Percentiles rank a stretch among this genome's conserved stretches.
phyloP scores from a whole-genome alignment of 768 basidiomycete species.

The Tulasnella calospora region DNA sequence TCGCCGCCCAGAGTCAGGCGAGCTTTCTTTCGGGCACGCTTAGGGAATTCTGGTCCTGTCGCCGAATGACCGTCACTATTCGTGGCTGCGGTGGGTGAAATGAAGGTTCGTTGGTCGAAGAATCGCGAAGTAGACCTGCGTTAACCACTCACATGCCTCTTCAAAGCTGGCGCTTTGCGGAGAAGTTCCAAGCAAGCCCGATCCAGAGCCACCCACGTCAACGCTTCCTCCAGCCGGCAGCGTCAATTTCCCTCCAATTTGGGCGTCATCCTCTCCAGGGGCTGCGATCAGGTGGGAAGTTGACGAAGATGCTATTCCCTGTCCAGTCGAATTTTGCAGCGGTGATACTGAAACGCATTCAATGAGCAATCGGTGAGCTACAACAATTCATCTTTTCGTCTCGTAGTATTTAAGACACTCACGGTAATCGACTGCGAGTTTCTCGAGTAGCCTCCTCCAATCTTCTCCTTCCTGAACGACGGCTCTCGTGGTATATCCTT shows the following conservation, averaged over 20 bases:
- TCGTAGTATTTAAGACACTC: too few relatives aligned
- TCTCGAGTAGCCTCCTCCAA: not conserved
- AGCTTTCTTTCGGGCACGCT: not conserved
- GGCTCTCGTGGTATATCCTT: not conserved
- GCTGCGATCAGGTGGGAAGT: not conserved
- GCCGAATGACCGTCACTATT: too few relatives aligned
- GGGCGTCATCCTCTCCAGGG: not conserved
- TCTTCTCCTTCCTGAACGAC: not conserved
- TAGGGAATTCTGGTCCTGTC: too few relatives aligned
- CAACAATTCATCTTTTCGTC: not conserved
- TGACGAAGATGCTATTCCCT: not conserved
- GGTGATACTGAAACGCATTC: not conserved
- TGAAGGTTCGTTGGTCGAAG: too few relatives aligned
- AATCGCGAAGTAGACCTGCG: too few relatives aligned
- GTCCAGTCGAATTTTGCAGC: not conserved
- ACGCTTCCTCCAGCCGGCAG: not conserved
- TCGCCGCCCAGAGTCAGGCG: too few relatives aligned
- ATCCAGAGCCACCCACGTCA: not conserved
- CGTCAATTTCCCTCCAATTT: not conserved
- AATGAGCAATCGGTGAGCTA: not conserved
- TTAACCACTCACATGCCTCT: too few relatives aligned
- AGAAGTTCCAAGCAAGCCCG: not conserved
- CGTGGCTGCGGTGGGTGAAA: too few relatives aligned
- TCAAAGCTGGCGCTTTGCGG: too few relatives aligned
- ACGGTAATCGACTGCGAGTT: too few relatives aligned